phyloP scores from a whole-genome alignment of 805 yeast genomes.

The Pichia insulana region DNA sequence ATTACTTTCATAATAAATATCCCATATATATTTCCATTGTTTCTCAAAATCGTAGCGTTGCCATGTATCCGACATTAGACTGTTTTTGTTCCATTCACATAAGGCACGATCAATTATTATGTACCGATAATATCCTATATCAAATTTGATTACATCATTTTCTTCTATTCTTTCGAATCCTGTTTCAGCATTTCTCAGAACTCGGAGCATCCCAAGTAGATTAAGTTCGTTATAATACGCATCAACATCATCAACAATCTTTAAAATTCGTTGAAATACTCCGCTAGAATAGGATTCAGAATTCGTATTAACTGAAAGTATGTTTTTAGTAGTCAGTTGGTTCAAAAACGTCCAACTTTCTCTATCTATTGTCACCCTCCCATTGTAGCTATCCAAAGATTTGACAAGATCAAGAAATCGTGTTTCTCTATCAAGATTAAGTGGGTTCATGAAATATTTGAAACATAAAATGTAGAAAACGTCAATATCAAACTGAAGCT shows the following conservation, averaged over 20 bases:
- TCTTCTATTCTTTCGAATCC: conserved; percentile 4
- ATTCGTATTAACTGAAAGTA: not conserved
- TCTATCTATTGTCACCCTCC: not conserved
- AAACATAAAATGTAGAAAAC: conserved; percentile 3
- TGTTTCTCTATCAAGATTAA: not conserved
- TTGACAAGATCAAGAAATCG: conserved; percentile 1
- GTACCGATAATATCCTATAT: conserved; percentile 3
- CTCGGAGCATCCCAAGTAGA: conserved; percentile 3
- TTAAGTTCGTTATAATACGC: not conserved
- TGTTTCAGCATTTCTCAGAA: conserved; percentile 5
- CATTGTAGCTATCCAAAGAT: not conserved
- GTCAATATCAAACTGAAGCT: conserved; percentile 2
- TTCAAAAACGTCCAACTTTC: conserved; percentile 3
- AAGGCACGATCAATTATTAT: conserved; percentile 2
- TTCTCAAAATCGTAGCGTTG: not conserved
- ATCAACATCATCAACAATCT: not conserved
- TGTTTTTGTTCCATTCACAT: conserved; percentile 4
- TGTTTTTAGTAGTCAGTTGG: not conserved
- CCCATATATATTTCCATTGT: conserved; percentile 10
- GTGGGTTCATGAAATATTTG: conserved; percentile 2
- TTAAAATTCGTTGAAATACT: not conserved
- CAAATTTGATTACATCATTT: not conserved
- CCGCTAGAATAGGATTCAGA: too few species aligned
- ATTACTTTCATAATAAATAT: conserved; percentile 5
- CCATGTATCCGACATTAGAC: conserved; percentile 3